Evolutionary conservation across 2,329 filamentous ascomycete genomes (phyloP), one percentile per base, ranked within the genome.

Genomic region (Sclerotinia sclerotiorum): DNA sequence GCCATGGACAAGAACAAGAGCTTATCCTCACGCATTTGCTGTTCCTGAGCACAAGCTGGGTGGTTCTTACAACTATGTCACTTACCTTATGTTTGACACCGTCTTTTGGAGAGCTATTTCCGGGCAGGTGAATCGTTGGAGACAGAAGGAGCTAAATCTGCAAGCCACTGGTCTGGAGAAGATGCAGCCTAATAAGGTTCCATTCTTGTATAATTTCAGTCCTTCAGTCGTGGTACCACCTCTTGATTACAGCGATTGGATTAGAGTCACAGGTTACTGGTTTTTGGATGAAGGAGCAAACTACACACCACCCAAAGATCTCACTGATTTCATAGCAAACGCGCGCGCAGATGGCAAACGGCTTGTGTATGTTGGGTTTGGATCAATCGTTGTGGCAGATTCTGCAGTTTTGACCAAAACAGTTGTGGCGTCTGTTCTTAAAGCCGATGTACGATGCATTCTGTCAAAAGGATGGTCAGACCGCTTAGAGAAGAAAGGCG

Each of bases 381-480:
- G 95, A 2, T 97, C 93, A 5, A 97, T 99, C 72, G 93, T 97
- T 27, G 94, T 99, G 42, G 89, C 91, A 2, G 93, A 99, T 76
- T 93, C 94, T 3, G 88, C 87, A 68, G 92, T 92, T 72, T 87
- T 99, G 81, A 98, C 94, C 8, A 88, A 91, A 74, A 94, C 94
- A n/a, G 92, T 99, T 7, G 90, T 98, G 51, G 92, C 97, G 70
- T 94, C 93, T 0, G 94, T 99, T 0, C 80, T 89, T 61, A 96
- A 94, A 78, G 93, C 95, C 2, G 95, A 97, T 74, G 93, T 99
- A 6, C 89, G 94, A 70, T 98, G 95, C 78, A 93, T 99, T 70
- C 82, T 99, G 13, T 97, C 93, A 56, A 98, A 98, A 79, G 95
- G 95, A 42, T 99, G 95, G 95, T 97, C 93, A 2, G 94, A 98